phyloP scores from a whole-genome alignment of 2,329 filamentous ascomycete species.

The Arthrobotrys sphaeroides region DNA sequence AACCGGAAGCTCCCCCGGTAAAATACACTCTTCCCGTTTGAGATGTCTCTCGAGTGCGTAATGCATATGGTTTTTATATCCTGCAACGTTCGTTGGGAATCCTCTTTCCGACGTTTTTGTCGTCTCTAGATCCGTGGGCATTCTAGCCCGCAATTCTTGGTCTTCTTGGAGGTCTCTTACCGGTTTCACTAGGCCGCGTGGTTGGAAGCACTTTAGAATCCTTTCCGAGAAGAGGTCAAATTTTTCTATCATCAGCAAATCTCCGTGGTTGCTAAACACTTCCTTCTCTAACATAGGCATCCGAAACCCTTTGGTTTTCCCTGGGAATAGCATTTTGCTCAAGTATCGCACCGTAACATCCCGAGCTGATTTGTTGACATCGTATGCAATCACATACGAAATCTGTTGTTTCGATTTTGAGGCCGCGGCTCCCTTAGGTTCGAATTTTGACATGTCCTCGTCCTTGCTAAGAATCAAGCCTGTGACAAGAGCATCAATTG shows the following conservation, averaged over 20 bases:
- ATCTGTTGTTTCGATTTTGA: conserved; percentile 89
- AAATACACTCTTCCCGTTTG: conserved; percentile 82
- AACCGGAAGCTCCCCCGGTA: conserved; percentile 72
- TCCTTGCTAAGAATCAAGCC: conserved; percentile 42
- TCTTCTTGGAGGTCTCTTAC: conserved; percentile 76
- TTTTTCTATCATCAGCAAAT: conserved; percentile 77
- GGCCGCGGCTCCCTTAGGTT: conserved; percentile 82
- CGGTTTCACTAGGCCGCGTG: conserved; percentile 72
- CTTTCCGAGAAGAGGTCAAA: conserved; percentile 89
- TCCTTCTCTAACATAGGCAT: conserved; percentile 82
- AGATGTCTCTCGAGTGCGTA: conserved; percentile 83
- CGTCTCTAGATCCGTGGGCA: neutral
- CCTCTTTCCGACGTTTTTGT: conserved; percentile 68
- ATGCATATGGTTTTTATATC: conserved; percentile 85
- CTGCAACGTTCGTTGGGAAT: conserved; percentile 84
- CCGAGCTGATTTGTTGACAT: conserved; percentile 85
- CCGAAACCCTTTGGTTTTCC: conserved; percentile 86
- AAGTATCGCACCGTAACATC: conserved; percentile 94
- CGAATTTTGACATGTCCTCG: conserved; percentile 77
- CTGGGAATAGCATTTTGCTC: conserved; percentile 80
- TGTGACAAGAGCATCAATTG: conserved; percentile 79
- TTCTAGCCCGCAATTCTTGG: conserved; percentile 66
- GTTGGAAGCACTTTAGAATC: conserved; percentile 80
- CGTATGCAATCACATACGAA: conserved; percentile 85
- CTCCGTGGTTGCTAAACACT: conserved; percentile 78